Percentiles rank a stretch among this genome's conserved stretches.
These are phyloP conservation scores for Pyrenophora seminiperda DNA, from an alignment of 2,329 filamentous ascomycete species.

Conservation along the genomic window DNA sequence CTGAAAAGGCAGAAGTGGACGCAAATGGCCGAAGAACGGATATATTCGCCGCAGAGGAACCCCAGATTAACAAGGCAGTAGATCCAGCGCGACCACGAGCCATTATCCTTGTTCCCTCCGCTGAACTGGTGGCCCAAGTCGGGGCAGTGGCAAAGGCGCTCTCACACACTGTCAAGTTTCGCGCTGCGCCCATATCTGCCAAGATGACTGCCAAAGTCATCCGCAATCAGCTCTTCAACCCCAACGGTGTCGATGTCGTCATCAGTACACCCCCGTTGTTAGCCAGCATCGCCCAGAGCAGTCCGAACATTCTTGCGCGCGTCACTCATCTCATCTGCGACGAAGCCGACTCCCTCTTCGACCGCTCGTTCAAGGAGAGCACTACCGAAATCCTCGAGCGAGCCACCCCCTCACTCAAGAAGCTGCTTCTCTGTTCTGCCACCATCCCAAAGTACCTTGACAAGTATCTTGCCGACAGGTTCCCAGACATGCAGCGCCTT, in stretches of 20 bases:
- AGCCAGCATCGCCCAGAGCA: slow-evolving; percentile 81
- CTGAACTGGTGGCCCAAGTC: slow-evolving; percentile 90
- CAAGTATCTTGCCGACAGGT: slow-evolving; percentile 77
- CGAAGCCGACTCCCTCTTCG: slow-evolving; percentile 94
- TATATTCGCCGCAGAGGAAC: slow-evolving; percentile 65
- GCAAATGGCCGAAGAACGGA: slow-evolving; percentile 47
- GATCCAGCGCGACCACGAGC: slow-evolving; percentile 79
- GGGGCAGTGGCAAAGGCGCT: slow-evolving; percentile 79
- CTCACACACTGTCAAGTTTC: slow-evolving; percentile 85
- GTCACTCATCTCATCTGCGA: slow-evolving; percentile 89
- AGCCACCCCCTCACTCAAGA: slow-evolving; percentile 77
- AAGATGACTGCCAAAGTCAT: slow-evolving; percentile 78
- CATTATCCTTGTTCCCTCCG: slow-evolving; percentile 87
- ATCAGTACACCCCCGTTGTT: slow-evolving; percentile 89
- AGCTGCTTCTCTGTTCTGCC: slow-evolving; percentile 91
- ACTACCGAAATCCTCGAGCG: slow-evolving; percentile 84
- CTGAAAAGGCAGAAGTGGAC: slow-evolving; percentile 53
- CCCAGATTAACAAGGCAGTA: slow-evolving; percentile 63
- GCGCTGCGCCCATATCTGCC: slow-evolving; percentile 80
- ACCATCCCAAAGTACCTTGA: slow-evolving; percentile 93
- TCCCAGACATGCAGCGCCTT: slow-evolving; percentile 81
- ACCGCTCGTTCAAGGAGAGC: slow-evolving; percentile 85
- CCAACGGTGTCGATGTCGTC: slow-evolving; percentile 80
- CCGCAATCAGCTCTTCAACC: slow-evolving; percentile 80
- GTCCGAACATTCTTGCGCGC: slow-evolving; percentile 90